Evolutionary conservation across 192 early-diverging fungal genomes (phyloP), one percentile per base, ranked within the genome.

Genomic region (Backusella macrospora): DNA sequence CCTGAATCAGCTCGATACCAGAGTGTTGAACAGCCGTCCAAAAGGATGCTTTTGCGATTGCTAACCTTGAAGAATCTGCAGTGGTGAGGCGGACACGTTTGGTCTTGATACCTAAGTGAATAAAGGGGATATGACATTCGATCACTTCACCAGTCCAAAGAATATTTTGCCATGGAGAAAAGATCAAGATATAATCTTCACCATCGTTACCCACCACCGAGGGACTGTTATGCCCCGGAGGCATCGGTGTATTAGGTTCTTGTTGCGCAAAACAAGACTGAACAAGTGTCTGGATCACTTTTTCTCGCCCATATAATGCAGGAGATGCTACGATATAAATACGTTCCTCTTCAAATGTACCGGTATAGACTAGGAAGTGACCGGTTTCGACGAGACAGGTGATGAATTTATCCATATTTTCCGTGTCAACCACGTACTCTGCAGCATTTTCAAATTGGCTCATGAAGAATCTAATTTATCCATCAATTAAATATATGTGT

Each of bases 301-400:
- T 70, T 3, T 63, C 62, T 8, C 74, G 55, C 6, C 72, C 73
- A 46, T 55, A 73, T 3, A 82, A 49, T 1, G 70, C 68, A 62
- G 89, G 89, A 70, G 88, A 90, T 12, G 92, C 92, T 71, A 96
- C 84, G 21, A 96, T 86, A 69, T 92, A 94, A 0, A 91, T 73
- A 1, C 92, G 91, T 40, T 84, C 84, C 29, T 80, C 82, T 75
- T 95, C 90, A 78, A 90, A 92, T 23, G 84, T 86, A 65, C 87
- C 82, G 7, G 92, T 92, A 42, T 89, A 90, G 0, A 95, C 87
- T 62, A 96, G 80, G 47, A 91, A 86, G 63, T 96, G 93, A 42
- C 89, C 88, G 9, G 90, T 86, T 49, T 87, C 83, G 6, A 89
- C 88, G 34, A 96, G 83, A 71, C 78, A 80, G 7, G 85, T 78